Conservation (phyloP, 1,139 yeast species). For the Kodamaea anthophila region DNA sequence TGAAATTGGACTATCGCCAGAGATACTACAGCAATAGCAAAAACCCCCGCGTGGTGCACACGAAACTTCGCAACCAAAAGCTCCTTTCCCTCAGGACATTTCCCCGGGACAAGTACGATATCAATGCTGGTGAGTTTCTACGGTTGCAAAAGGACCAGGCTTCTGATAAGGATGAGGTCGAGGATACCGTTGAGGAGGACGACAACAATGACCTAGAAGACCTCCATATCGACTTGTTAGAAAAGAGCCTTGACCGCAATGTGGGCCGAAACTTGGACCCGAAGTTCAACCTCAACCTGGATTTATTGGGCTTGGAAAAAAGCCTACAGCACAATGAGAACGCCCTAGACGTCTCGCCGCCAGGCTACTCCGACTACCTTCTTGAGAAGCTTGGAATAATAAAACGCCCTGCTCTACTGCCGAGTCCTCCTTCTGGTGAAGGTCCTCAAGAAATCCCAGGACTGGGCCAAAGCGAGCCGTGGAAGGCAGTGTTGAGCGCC, state of each 20-base stretch:
- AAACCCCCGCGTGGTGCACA: conserved; percentile 19
- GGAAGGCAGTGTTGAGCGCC: conserved; percentile 42
- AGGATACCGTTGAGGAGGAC: conserved; percentile 1
- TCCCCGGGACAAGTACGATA: conserved; percentile 15
- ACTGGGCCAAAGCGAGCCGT: conserved; percentile 11
- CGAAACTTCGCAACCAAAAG: conserved; percentile 13
- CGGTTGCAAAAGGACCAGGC: conserved; percentile 4
- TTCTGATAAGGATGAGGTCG: not conserved
- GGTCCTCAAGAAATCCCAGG: not conserved
- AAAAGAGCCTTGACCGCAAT: not conserved
- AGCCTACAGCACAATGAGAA: not conserved
- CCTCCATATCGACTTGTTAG: not conserved
- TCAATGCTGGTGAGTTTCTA: conserved; percentile 16
- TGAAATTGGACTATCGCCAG: conserved; percentile 14
- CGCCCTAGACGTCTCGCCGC: no score
- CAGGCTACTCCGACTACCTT: conserved; percentile 2
- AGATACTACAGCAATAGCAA: conserved; percentile 17
- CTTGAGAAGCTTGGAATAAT: conserved; percentile 2
- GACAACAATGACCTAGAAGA: not conserved
- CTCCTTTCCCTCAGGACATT: conserved; percentile 16
- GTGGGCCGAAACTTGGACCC: no score
- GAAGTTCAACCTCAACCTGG: not conserved
- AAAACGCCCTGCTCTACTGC: not conserved
- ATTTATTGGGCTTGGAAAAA: no score
- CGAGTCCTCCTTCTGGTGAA: not conserved